Base-by-base conservation (phyloP, 495 filamentous ascomycete genomes). In the Darksidea phi region DNA sequence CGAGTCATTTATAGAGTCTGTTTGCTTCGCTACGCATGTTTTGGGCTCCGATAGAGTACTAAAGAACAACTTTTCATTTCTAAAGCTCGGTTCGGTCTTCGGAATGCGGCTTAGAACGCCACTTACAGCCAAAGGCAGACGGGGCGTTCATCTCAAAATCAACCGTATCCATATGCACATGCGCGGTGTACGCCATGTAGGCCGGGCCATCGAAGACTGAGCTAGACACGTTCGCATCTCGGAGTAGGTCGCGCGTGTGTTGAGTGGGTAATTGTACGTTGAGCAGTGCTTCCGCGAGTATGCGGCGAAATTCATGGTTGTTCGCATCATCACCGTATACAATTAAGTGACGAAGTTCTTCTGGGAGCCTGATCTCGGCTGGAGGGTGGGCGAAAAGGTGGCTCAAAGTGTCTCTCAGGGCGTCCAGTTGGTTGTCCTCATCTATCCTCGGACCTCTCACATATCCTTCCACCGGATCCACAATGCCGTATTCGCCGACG, bases 61-160 rank as follows among this genome's bases (percentile, higher is more conserved):
- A n/a, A n/a, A n/a, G n/a, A n/a, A n/a, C n/a, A n/a, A n/a, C n/a
- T n/a, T n/a, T n/a, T n/a, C n/a, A n/a, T n/a, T n/a, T n/a, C n/a
- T n/a, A n/a, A n/a, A 56, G 53, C 53, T 56, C 53, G 37, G 23
- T 47, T 2, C 46, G 37, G 26, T 47, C 18, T 45, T 45, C 24
- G 38, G 1, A 23, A 56, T 56, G 45, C 53, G 49, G 17, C 20
- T 58, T 49, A 20, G 55, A 48, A 20, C 23, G 55, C 55, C 55
- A 48, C 25, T 21, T 7, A 58, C 55, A 58, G 43, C 55, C 43
- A 23, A 58, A 58, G n/a, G 55, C 55, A 45, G 53, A 28, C n/a
- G 21, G 20, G n/a, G 32, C 38, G 28, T 3, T 32, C 17, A 21
- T 24, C 51, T 43, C 37, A 7, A 43, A 38, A 49, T 58, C 46